Evolutionary conservation across 139 green algal species (phyloP).

Genomic region (Chlamydomonas eustigma): DNA sequence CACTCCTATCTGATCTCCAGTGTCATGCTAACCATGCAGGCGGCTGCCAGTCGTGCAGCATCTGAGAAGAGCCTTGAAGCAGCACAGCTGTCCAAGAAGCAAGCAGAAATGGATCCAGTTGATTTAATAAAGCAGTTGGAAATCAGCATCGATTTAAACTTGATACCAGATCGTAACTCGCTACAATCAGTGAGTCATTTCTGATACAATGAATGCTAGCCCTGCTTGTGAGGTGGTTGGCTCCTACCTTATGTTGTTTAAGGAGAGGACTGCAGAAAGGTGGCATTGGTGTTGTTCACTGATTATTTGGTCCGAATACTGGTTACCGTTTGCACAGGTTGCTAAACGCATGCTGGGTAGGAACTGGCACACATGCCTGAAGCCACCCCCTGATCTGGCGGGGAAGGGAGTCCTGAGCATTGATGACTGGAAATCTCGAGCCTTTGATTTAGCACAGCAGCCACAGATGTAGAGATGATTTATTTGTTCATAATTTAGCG

Average conservation of each 20-base stretch:
- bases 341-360: slow-evolving; percentile 25
- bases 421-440: slow-evolving; percentile 33
- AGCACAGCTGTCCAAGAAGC: slow-evolving; percentile 23
- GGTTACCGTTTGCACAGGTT: neutral
- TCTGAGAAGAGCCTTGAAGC: neutral
- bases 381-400: slow-evolving; percentile 14
- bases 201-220: neutral
- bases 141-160: slow-evolving; percentile 26
- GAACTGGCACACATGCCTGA: slow-evolving; percentile 21
- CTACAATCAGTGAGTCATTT: neutral
- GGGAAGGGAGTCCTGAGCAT: slow-evolving; percentile 30
- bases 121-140: slow-evolving; percentile 34
- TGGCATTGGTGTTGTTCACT: neutral
- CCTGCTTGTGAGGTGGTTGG: neutral
- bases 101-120: slow-evolving; percentile 30
- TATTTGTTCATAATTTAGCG: too few relatives aligned
- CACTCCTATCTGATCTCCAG: too few relatives aligned
- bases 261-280: neutral
- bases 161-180: neutral
- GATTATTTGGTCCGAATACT: neutral
- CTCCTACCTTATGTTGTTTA: neutral
- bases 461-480: too few relatives aligned
- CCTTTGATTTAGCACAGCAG: neutral
- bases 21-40: neutral
- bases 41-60: neutral